Base-by-base conservation (phyloP, 2,329 filamentous ascomycete genomes). In the Neonectria sp. region DNA sequence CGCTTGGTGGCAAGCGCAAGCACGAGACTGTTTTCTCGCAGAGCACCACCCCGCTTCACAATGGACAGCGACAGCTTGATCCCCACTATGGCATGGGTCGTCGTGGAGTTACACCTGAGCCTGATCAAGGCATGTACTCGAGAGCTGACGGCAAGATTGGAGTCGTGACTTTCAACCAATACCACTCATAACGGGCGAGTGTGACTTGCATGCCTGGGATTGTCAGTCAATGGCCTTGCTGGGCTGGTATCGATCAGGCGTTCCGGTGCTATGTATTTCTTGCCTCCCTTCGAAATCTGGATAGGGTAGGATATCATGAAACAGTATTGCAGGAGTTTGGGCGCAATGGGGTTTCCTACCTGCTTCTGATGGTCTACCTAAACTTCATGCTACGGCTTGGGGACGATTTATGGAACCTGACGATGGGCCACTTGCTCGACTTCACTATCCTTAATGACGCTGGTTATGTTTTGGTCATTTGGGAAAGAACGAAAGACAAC, bases 41-140 rank as follows among this genome's bases (percentile, higher is more conserved):
- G 52, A 78, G 69, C 61, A 68, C 67, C 4, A 71, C 75, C 24
- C 75, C 79, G 2, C 74, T 82, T 6, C 77, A 79, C 72, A 82
- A 84, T 45, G 79, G 81, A 3, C 77, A 81, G 67, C 76, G 82
- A 31, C 81, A 80, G 57, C 65, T 75, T 21, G 82, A 83, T 13
- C 60, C 74, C 3, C 79, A 82, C 64, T 75, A 76, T 40, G 66
- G 72, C 24, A 57, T 60, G 5, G 68, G 68, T 25, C 67, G 70
- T 33, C 75, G 74, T 6, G 71, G 77, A 8, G 46, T 75, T 13
- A 73, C 67, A 24, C 71, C 76, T 6, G 79, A 81, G 15, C 71
- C 74, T 13, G 74, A 76, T 11, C 73, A 78, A 40, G 79, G 77
- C 63, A 72, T 74, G 58, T 82, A 81, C 65, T 77, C 77, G 11